Evolutionary conservation across 805 yeast genomes (phyloP), one percentile per base, ranked within the genome.

Genomic region (Lipomyces lipofer): DNA sequence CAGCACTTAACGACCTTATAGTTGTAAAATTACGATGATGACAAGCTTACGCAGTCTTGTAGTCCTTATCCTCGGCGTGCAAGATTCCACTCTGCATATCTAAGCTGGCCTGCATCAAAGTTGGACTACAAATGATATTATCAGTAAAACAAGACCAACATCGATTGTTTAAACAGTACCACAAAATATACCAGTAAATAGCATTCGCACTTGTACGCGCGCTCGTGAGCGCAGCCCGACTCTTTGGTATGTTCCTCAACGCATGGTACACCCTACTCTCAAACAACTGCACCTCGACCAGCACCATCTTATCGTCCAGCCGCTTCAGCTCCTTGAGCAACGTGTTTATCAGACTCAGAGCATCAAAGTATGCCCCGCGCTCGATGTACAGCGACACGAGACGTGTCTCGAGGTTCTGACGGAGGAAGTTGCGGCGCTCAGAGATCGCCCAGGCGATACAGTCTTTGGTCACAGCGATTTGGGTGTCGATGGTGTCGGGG

Each of bases 201-300:
- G 97, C 81, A 70, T 94, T 95, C n/a, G 99, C 99, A 2, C 95
- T 86, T 0, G 99, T 94, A 71, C 98, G 82, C 1, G 99, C 97
- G 44, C 95, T 84, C 1, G 98, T 90, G 64, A 94, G 77, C 2
- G 97, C 84, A 6, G 98, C 97, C 65, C 88, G 82, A 4, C 96
- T 81, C 73, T 92, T 94, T 4, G 97, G 86, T 65, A 88, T 79
- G 70, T 94, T 94, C 69, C 97, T 82, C 65, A 94, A 77, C 25
- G 95, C 90, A 70, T 91, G 96, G 70, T 86, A 94, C 38, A 88
- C 89, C 67, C 89, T 85, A 19, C 94, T 79, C 70, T 94, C 98
- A 60, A 94, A 79, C 61, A 94, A 75, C 72, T 94, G 98, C 33
- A 94, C 97, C 70, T 94, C 99, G 12, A 94, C 96, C 50, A 94